A percentile compares a stretch with the other conserved stretches of the same genome.
These are phyloP conservation scores for Solanum raphanifolium DNA, from an alignment of 257 asterid species.

Conservation along the genomic window DNA sequence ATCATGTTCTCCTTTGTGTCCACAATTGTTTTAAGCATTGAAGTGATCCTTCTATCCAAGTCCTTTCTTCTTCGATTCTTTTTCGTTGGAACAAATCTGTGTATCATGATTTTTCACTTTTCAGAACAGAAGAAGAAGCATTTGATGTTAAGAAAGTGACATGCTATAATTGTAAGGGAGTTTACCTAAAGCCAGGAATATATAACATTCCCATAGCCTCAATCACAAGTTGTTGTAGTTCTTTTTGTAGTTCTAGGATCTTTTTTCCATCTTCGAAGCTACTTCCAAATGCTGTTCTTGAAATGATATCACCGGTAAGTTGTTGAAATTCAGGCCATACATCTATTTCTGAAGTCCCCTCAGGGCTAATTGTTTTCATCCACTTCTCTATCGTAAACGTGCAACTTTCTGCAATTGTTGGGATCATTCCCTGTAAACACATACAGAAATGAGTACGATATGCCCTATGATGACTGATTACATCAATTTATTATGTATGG, in stretches of 20 bases:
- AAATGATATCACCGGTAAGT: constrained; percentile 28
- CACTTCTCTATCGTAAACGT: constrained; percentile 23
- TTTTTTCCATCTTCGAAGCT: constrained; percentile 26
- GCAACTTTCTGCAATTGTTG: constrained; percentile 21
- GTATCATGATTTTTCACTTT: not conserved
- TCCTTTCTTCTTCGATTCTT: constrained; percentile 31
- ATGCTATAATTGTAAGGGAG: not conserved
- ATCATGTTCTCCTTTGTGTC: constrained; percentile 23
- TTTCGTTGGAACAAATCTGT: constrained; percentile 46
- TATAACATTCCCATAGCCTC: constrained; percentile 30
- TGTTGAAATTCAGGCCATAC: constrained; percentile 37
- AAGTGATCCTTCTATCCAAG: constrained; percentile 24
- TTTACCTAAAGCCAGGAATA: constrained; percentile 42
- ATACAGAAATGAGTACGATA: not conserved
- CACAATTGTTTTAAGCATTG: constrained; percentile 26
- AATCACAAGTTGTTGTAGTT: constrained; percentile 31
- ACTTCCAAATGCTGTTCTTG: constrained; percentile 44
- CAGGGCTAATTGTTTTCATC: constrained; percentile 13
- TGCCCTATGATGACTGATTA: not conserved
- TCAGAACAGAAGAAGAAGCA: not conserved
- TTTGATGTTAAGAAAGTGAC: not conserved
- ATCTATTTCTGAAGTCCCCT: constrained; percentile 31
- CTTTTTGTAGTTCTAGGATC: constrained; percentile 34
- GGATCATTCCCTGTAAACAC: constrained; percentile 28
- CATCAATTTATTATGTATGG: no score